phyloP scores from a whole-genome alignment of 192 early-diverging fungal genomes.

The Linnemannia hyalina region DNA sequence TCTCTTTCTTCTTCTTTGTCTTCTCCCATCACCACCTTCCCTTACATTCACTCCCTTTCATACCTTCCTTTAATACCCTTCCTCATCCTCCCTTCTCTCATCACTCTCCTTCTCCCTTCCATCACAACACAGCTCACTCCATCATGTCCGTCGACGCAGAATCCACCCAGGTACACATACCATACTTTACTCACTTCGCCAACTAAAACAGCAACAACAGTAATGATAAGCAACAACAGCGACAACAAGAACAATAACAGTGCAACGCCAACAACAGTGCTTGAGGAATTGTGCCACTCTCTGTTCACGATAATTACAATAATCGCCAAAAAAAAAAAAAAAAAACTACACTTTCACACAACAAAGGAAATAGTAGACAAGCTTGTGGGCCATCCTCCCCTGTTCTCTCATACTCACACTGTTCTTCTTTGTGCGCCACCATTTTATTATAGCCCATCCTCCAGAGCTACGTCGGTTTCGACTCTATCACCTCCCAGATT shows the following conservation, averaged over 20 bases:
- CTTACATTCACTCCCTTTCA: not conserved
- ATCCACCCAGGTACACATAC: conserved; percentile 42
- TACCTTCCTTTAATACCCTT: not conserved
- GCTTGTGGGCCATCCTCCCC: not conserved
- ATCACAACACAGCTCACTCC: not conserved
- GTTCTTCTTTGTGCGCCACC: not conserved
- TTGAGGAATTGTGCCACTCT: not conserved
- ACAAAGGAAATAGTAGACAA: too few species aligned
- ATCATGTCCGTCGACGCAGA: conserved; percentile 56
- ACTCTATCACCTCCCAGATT: conserved; percentile 96
- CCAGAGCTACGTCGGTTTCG: conserved; percentile 97
- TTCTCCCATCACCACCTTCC: not conserved
- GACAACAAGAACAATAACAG: not conserved
- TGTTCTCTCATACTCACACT: not conserved
- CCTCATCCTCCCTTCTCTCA: not conserved
- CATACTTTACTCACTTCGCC: not conserved
- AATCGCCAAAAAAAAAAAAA: too few species aligned
- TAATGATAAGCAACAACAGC: not conserved
- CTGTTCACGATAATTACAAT: too few species aligned
- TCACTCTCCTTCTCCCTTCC: not conserved
- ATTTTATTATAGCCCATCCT: conserved; percentile 64
- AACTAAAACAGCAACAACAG: not conserved
- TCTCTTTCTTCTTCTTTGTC: conserved; percentile 14
- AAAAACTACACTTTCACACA: too few species aligned
- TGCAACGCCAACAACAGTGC: not conserved